Conservation (phyloP, 306 rosid species). For the Nissolia schottii region DNA sequence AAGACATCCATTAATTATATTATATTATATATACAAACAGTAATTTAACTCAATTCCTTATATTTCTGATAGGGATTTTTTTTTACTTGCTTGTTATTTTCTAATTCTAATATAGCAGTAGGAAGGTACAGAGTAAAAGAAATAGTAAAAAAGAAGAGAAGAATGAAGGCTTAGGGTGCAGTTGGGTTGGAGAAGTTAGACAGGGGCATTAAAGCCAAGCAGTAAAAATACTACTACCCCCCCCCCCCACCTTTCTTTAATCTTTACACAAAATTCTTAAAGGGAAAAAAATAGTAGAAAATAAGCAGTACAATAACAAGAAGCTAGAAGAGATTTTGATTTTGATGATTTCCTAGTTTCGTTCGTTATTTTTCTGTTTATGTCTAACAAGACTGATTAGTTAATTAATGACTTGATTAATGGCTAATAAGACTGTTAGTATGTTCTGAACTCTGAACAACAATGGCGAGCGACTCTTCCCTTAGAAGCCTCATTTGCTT, state of each 20-base stretch:
- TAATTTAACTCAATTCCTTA: neutral
- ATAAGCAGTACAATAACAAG: neutral
- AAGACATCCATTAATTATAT: neutral
- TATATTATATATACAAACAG: too few relatives aligned
- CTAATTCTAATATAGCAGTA: neutral
- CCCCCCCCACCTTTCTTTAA: too few relatives aligned
- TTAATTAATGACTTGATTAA: too few relatives aligned
- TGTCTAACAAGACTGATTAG: neutral
- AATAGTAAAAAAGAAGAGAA: neutral
- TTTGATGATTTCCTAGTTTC: neutral
- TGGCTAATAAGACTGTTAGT: neutral
- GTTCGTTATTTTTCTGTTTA: neutral
- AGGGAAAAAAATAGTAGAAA: neutral
- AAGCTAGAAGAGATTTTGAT: neutral
- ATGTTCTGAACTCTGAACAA: slow-evolving; percentile 17
- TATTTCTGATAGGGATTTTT: too few relatives aligned
- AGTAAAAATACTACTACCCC: neutral
- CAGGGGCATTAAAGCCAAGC: neutral
- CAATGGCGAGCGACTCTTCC: slow-evolving; percentile 46
- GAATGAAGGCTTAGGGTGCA: neutral
- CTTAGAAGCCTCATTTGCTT: slow-evolving; percentile 64
- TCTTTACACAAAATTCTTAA: neutral
- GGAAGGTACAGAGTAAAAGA: neutral
- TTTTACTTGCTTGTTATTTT: too few relatives aligned
- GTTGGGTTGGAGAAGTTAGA: neutral